Conservation (phyloP, 345 rosid genomes). For the Euphorbia lathyris region DNA sequence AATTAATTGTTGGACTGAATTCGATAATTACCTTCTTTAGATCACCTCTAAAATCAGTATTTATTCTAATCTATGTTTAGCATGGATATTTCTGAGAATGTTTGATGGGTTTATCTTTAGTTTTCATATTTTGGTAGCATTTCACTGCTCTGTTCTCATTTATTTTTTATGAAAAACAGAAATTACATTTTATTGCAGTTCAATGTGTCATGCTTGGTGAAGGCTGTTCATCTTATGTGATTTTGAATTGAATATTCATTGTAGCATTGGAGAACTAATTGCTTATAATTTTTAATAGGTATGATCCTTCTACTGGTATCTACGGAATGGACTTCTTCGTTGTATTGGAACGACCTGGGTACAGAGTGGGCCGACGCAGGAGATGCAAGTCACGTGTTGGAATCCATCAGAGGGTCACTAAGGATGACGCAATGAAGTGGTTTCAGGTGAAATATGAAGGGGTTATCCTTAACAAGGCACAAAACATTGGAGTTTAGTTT, state of each 20-base stretch:
- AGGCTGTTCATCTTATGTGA: no score
- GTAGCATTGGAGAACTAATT: no score
- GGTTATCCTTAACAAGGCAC: constrained; percentile 76
- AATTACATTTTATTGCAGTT: no score
- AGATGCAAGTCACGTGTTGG: constrained; percentile 82
- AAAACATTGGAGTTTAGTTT: constrained; percentile 35
- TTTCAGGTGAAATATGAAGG: constrained; percentile 91
- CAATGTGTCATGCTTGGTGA: no score
- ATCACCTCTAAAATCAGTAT: background rate
- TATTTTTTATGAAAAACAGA: no score
- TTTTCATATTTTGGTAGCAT: background rate
- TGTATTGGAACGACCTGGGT: constrained; percentile 70
- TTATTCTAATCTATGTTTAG: background rate
- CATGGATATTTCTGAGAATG: background rate
- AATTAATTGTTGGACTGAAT: background rate
- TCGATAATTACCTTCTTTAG: background rate
- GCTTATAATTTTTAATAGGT: constrained; percentile 19
- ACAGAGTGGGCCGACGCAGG: constrained; percentile 79
- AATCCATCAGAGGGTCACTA: constrained; percentile 80
- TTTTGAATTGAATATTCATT: no score
- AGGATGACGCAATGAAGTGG: constrained; percentile 96
- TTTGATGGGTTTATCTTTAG: background rate
- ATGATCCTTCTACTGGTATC: constrained; percentile 69
- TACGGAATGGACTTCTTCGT: constrained; percentile 71
- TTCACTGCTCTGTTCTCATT: background rate